Evolutionary conservation across 2,329 filamentous ascomycete genomes (phyloP).

Genomic region (Trichocomaceae sp.): DNA sequence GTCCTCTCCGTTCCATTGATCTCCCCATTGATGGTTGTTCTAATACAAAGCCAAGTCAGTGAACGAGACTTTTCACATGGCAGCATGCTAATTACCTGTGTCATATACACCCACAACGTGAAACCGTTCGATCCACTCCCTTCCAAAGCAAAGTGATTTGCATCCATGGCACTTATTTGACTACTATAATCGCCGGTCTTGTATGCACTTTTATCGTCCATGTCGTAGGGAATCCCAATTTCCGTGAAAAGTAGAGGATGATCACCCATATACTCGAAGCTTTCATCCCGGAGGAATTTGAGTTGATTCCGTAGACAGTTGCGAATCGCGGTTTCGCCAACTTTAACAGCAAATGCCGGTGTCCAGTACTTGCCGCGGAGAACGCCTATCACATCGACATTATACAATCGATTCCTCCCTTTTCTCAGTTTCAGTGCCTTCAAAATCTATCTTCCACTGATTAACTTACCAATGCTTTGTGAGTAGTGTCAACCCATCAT

Average conservation of each 20-base stretch:
- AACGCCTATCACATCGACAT: constrained; percentile 90
- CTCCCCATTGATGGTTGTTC: constrained; percentile 84
- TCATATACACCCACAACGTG: constrained; percentile 81
- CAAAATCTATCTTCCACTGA: not conserved
- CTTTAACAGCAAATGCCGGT: constrained; percentile 83
- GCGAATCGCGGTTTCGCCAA: constrained; percentile 88
- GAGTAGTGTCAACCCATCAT: constrained; percentile 92
- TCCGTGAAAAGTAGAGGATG: constrained; percentile 89
- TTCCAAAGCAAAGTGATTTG: constrained; percentile 90
- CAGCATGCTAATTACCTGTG: constrained; percentile 47
- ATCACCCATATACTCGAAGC: constrained; percentile 76
- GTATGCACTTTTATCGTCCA: constrained; percentile 95
- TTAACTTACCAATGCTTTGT: constrained; percentile 77
- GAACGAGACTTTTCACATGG: not conserved
- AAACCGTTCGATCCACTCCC: constrained; percentile 77
- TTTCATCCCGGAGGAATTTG: constrained; percentile 74
- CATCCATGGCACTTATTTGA: constrained; percentile 87
- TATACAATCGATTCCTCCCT: constrained; percentile 77
- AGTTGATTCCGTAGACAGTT: constrained; percentile 91
- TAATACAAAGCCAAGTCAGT: constrained; percentile 25
- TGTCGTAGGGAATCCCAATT: constrained; percentile 96
- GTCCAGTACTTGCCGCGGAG: constrained; percentile 81
- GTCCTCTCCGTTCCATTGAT: constrained; percentile 97
- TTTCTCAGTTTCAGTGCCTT: not conserved
- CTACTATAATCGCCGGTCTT: constrained; percentile 92